Conservation (phyloP, 345 rosid genomes). For the Populus deltoides region DNA sequence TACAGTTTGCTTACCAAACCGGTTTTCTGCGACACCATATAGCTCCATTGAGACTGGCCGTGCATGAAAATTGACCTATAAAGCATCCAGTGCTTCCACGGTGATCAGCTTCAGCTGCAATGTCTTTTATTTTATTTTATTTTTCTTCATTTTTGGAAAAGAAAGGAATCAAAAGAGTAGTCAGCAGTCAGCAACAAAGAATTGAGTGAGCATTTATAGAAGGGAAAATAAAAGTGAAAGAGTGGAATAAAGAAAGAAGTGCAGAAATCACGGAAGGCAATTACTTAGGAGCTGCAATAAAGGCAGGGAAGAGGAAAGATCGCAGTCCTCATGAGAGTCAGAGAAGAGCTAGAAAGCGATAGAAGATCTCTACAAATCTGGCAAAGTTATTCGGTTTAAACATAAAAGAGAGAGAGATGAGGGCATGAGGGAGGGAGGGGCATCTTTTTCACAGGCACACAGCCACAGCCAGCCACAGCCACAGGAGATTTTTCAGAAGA, state of each 20-base stretch:
- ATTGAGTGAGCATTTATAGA: not conserved
- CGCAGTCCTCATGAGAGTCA: conserved; percentile 42
- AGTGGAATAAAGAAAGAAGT: not conserved
- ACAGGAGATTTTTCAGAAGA: not conserved
- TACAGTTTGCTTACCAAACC: conserved; percentile 5
- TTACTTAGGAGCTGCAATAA: not conserved
- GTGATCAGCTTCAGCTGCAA: conserved; percentile 8
- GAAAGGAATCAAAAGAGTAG: not conserved
- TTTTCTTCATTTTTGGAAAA: not conserved
- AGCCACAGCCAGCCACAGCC: not conserved
- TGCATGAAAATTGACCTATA: not conserved
- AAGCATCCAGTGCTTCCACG: conserved; percentile 4
- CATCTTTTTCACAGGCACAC: not conserved
- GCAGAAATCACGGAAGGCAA: conserved; percentile 19
- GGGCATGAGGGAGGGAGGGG: not conserved
- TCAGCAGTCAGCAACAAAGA: not conserved
- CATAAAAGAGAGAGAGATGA: not conserved
- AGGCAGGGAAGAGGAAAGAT: conserved; percentile 19
- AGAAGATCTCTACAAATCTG: conserved; percentile 33
- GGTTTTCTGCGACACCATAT: not conserved
- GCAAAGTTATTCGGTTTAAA: conserved; percentile 13
- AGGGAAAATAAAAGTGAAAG: not conserved
- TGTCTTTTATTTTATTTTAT: too few species aligned
- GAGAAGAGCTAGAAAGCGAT: conserved; percentile 26
- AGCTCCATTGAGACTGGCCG: not conserved